Base-by-base conservation (phyloP, 202 grass and related monocot genomes). In the Carex arenaria region DNA sequence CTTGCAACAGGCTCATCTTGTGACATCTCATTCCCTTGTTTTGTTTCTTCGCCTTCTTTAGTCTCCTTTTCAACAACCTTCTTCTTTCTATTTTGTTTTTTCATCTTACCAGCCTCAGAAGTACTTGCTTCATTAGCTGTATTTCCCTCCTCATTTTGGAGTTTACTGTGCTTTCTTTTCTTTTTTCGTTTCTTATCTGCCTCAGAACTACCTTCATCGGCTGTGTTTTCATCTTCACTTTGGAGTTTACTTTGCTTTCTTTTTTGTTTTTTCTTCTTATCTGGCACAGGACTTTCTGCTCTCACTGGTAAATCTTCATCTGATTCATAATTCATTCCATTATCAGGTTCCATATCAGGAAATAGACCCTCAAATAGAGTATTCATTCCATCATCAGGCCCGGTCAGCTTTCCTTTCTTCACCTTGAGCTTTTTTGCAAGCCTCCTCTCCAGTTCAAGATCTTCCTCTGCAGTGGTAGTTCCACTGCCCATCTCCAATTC, bases 401-500 rank as follows among this genome's bases (percentile, higher is more conserved):
- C 93, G 15, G 81, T 80, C 75, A 95, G 30, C 42, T 88, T 88
- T 51, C 94, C 86, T 61, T 92, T 91, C 72, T 93, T 95, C 87
- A 95, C 88, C 84, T 86, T 92, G 68, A 98, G 93, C 83, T 89
- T 98, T 83, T 95, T 95, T 0, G 86, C 88, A 11, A 98, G 93
- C 79, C 61, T 93, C 65, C 84, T 98, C 82, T 98, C 93, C 63
- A 87, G 73, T 82, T 91, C 86, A 20, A 89, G 80, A 88, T 95
- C 95, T 40, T 92, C 89, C 40, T 95, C 86, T 67, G 80, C 87
- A 15, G 75, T 85, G 47, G 70, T 85, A 75, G 67, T 77, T 66
- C 23, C 74, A 42, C 73, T 83, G 51, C 89, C 83, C 88, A 85
- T 95, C 22, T 98, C 95, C 83, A 95, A 85, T 60, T 95, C 83